Evolutionary conservation across 163 green algal species (phyloP), one percentile per base, ranked within the genome.

Genomic region (Volvox carteri): DNA sequence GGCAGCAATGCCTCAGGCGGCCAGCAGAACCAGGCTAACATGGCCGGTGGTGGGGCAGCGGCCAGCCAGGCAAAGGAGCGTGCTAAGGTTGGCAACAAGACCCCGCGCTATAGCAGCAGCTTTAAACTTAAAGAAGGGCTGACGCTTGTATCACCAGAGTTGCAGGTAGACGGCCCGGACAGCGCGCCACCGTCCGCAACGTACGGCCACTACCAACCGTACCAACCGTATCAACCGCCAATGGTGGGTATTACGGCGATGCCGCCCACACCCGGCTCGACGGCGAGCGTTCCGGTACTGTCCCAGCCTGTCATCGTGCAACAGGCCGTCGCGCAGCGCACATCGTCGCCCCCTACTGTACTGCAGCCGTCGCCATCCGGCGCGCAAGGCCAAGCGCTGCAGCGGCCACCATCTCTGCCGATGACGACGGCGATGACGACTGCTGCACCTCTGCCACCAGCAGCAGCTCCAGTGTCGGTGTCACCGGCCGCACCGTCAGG

Each of bases 41-140:
- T 42, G 23, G 78, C 30, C 5, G 62, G 80, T 42, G 80, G 80
- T 9, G 60, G 62, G 2, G 80, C 18, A 11, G 28, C 62, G 3
- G 16, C 62, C 80, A 56, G 14, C 42, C 62, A 68, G 19, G 62
- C 80, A 4, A 79, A 78, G 60, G 80, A 78, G 42, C 80, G 62
- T 1, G 68, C 68, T 39, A 88, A 88, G 67, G 14, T 62, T 4
- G 83, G 83, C 28, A 44, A 83, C 35, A 88, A 88, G 50, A 88
- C 83, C 0, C 83, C 83, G 16, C 83, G 81, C 3, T 33, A 33
- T 65, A 56, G 48, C 67, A 72, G 33, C 50, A 56, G 35, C 44
- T 81, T 62, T 50, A 88, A 88, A 28, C 42, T 74, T 11, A 88
- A 88, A 28, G 83, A 81, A 9, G 68, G 25, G 23, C 50, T 88